Conservation (phyloP, 148 eudicot genomes). For the Vaccinium darrowii region DNA sequence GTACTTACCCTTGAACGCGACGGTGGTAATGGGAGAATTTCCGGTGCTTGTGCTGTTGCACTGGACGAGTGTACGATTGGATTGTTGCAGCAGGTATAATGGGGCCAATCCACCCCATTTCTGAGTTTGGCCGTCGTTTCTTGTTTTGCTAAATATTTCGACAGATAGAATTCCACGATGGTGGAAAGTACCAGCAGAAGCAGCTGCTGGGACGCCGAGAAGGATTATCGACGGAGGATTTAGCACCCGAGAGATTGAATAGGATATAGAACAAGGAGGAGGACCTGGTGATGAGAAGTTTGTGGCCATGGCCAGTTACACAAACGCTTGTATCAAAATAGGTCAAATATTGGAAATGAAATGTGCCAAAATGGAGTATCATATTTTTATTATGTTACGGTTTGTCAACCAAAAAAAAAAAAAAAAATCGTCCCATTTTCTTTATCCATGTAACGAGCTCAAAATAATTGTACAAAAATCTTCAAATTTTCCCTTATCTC, state of each 20-base stretch:
- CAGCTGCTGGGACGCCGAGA: not conserved
- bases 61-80: conserved; percentile 1
- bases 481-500: no score
- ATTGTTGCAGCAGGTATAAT: not conserved
- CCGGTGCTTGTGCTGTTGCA: conserved; percentile 18
- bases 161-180: conserved; percentile 15
- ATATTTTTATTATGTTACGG: no score
- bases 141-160: not conserved
- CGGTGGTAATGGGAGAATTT: not conserved
- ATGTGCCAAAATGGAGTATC: not conserved
- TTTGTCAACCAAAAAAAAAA: no score
- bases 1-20: conserved; percentile 26
- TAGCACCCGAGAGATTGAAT: not conserved
- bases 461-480: no score
- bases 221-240: conserved; percentile 9
- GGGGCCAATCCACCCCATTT: not conserved
- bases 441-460: no score
- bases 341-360: not conserved
- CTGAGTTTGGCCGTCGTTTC: not conserved
- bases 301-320: conserved; percentile 10
- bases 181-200: not conserved
- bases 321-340: not conserved
- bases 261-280: conserved; percentile 5
- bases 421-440: not conserved
- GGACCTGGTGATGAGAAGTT: conserved; percentile 17